phyloP scores from a whole-genome alignment of 2,329 filamentous ascomycete species.

The Sphaerulina musiva region DNA sequence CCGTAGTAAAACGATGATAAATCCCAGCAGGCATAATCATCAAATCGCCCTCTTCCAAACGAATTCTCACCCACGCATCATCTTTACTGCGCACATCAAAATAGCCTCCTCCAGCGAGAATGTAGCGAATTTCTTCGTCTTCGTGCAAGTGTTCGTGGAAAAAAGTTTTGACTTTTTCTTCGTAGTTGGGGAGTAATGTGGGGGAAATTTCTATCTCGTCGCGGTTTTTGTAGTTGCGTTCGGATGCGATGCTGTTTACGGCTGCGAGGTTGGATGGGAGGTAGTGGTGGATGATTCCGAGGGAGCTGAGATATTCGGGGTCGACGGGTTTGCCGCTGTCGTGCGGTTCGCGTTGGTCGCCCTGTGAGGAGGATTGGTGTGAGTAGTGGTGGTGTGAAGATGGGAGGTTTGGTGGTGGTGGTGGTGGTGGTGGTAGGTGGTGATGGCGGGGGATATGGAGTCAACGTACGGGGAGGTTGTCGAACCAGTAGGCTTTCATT shows the following conservation, averaged over 20 bases:
- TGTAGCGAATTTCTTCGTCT: slow-evolving; percentile 96
- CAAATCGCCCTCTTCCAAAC: slow-evolving; percentile 55
- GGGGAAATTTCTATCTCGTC: slow-evolving; percentile 90
- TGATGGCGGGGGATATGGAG: background rate
- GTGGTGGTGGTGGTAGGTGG: background rate
- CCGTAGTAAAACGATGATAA: slow-evolving; percentile 95
- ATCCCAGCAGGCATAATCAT: slow-evolving; percentile 92
- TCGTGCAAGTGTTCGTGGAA: slow-evolving; percentile 96
- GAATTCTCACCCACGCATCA: too few species aligned
- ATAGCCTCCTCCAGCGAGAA: slow-evolving; percentile 78
- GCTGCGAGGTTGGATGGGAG: slow-evolving; percentile 55
- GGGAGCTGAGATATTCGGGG: slow-evolving; percentile 57
- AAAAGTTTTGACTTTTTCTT: slow-evolving; percentile 88
- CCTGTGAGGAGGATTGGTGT: slow-evolving; percentile 47
- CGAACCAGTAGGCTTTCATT: slow-evolving; percentile 68
- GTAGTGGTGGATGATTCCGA: slow-evolving; percentile 76
- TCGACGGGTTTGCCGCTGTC: slow-evolving; percentile 69
- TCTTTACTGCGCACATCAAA: slow-evolving; percentile 68
- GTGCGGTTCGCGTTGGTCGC: slow-evolving; percentile 87
- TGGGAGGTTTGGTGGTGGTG: background rate
- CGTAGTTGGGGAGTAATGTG: slow-evolving; percentile 75
- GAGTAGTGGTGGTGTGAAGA: slow-evolving; percentile 1
- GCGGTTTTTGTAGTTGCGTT: slow-evolving; percentile 85
- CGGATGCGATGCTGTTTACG: slow-evolving; percentile 66
- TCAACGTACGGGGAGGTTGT: slow-evolving; percentile 54